Percentiles rank a stretch among this genome's conserved stretches.
phyloP scores from a whole-genome alignment of 306 rosid species.

The Dryas alaskensis region DNA sequence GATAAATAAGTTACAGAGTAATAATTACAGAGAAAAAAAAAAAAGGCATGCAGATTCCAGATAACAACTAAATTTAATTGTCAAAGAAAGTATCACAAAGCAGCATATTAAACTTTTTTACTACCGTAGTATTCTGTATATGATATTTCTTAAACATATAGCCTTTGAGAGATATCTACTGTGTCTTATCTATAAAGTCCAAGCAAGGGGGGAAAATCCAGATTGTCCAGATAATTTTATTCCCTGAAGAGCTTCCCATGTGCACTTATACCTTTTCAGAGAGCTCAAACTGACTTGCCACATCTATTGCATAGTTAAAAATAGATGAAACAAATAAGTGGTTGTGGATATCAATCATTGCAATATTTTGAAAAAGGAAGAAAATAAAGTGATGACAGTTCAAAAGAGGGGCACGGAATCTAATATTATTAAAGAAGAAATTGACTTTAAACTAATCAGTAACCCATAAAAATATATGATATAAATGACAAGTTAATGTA shows the following conservation, averaged over 20 bases:
- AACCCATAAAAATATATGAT: conserved; percentile 18
- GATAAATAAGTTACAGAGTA: conserved; percentile 1
- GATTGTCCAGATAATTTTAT: conserved; percentile 33
- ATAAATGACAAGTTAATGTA: conserved; percentile 25
- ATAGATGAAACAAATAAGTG: conserved; percentile 31
- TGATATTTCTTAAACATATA: conserved; percentile 4
- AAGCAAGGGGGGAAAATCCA: conserved; percentile 29
- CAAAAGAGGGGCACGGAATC: conserved; percentile 33
- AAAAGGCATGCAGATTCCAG: conserved; percentile 3
- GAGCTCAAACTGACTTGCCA: conserved; percentile 38
- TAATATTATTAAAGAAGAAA: conserved; percentile 26
- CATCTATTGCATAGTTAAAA: conserved; percentile 28
- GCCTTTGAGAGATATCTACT: conserved; percentile 25
- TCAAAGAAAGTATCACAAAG: conserved; percentile 6
- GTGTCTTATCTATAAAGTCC: conserved; percentile 29
- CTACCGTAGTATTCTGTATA: conserved; percentile 7
- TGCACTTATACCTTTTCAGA: conserved; percentile 41
- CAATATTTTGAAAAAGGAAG: conserved; percentile 19
- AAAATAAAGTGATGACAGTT: conserved; percentile 36
- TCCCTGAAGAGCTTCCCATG: conserved; percentile 48
- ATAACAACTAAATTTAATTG: conserved; percentile 6
- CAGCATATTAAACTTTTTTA: conserved; percentile 1
- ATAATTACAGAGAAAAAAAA: not conserved
- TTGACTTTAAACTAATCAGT: conserved; percentile 29
- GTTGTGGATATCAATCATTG: conserved; percentile 42